Percentiles rank a stretch among this genome's conserved stretches.
Evolutionary conservation across 2,329 filamentous ascomycete genomes (phyloP).

Genomic region (Simplicillium sp.): DNA sequence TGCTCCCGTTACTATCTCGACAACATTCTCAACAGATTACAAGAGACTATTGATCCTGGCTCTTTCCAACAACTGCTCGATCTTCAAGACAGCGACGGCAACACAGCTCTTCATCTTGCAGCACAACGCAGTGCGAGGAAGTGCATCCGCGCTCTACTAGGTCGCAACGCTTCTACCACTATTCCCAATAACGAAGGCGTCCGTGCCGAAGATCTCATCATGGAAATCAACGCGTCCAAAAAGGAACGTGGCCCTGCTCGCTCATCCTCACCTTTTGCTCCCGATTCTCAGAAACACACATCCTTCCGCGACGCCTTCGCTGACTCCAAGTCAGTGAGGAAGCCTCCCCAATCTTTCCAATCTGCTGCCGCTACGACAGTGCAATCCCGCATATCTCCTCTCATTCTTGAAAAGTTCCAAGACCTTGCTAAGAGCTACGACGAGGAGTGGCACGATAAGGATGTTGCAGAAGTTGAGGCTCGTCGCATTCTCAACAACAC

Average conservation of each 20-base stretch:
- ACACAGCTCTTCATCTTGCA: conserved; percentile 69
- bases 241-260: conserved; percentile 60
- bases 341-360: conserved; percentile 34
- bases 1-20: conserved; percentile 92
- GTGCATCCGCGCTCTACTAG: conserved; percentile 71
- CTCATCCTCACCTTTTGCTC: conserved; percentile 65
- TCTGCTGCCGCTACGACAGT: conserved; percentile 61
- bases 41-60: conserved; percentile 64
- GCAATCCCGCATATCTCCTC: conserved; percentile 57
- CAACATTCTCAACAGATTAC: conserved; percentile 77
- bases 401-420: conserved; percentile 64
- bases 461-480: conserved; percentile 59
- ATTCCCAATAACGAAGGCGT: conserved; percentile 75
- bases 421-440: conserved; percentile 64
- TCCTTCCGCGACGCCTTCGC: conserved; percentile 40
- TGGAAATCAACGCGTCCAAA: conserved; percentile 59
- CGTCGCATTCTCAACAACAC: conserved; percentile 57
- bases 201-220: conserved; percentile 76
- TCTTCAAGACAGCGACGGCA: conserved; percentile 74
- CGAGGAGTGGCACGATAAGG: conserved; percentile 65
- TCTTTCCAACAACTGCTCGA: conserved; percentile 74
- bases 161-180: conserved; percentile 73
- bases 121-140: conserved; percentile 83
- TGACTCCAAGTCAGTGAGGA: conserved; percentile 28
- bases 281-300: conserved; percentile 48